Evolutionary conservation across 805 yeast species (phyloP), one percentile per base, ranked within the genome.

Genomic region (Kuraishia cidri): DNA sequence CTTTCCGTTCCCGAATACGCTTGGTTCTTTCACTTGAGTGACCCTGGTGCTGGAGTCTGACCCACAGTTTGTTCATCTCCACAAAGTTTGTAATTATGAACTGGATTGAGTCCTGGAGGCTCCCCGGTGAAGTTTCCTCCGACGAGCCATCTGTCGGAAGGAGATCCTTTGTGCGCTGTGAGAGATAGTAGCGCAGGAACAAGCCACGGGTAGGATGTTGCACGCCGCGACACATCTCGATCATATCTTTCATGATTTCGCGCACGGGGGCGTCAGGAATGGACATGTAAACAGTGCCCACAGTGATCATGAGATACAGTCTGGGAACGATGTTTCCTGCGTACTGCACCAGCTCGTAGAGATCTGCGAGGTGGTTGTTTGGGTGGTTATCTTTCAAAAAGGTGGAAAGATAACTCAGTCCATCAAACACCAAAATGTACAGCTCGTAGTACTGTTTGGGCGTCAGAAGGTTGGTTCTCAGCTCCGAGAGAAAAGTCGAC

Each of bases 61-160:
- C 97, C 98, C 98, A 92, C 30, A 92, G 65, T 55, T 92, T 92
- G 62, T 92, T 92, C 98, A 92, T 92, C 54, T 92, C 98, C 36
- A 90, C 77, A 53, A 92, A 92, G 53, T 92, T 92, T 13, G 84
- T 74, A 33, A 85, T 68, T 23, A 88, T 72, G 48, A 88, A 90
- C 37, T 78, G 75, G 26, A 86, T 80, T 3, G 88, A 75, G 40
- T 80, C 87, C 30, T 69, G 61, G 31, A 79, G 60, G 43, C 70
- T 49, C 4, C 72, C 44, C 24, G 49, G 33, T 4, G 43, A 27
- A 25, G 24, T 50, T 16, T 54, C 63, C 30, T 45, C 49, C 7
- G 50, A 50, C 10, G 44, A 43, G 14, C 41, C 45, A 11, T 38
- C 37, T 4, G 26, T 30, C 3, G 83, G 82, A 36, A 79, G 54